Conservation (phyloP, 495 filamentous ascomycete genomes). For the Hypoxylon subgilvum region DNA sequence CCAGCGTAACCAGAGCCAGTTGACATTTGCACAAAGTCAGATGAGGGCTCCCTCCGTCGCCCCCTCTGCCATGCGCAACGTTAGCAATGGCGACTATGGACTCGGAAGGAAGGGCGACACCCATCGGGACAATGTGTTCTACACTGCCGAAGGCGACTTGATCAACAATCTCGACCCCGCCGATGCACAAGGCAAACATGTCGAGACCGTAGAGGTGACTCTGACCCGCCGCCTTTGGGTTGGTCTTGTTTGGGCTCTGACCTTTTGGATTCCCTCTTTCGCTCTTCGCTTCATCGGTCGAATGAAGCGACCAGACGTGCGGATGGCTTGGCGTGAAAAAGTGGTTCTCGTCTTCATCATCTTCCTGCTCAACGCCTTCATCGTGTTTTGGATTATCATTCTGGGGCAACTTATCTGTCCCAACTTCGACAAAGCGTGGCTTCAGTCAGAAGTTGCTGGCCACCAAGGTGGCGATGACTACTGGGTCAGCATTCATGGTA, state of each 20-base stretch:
- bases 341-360: slow-evolving; percentile 82
- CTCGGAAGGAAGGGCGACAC: slow-evolving; percentile 85
- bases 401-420: slow-evolving; percentile 88
- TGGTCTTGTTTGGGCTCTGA: slow-evolving; percentile 78
- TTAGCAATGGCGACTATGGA: slow-evolving; percentile 79
- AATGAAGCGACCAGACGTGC: slow-evolving; percentile 96
- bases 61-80: slow-evolving; percentile 70
- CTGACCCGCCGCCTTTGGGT: slow-evolving; percentile 76
- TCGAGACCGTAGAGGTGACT: slow-evolving; percentile 72
- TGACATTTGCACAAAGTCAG: slow-evolving; percentile 64
- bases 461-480: slow-evolving; percentile 78
- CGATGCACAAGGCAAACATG: slow-evolving; percentile 73
- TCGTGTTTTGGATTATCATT: slow-evolving; percentile 91
- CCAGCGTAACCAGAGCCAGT: slow-evolving; percentile 62
- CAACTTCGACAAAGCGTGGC: slow-evolving; percentile 90
- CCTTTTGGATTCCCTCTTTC: slow-evolving; percentile 95
- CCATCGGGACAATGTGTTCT: slow-evolving; percentile 72
- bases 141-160: slow-evolving; percentile 65
- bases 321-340: slow-evolving; percentile 97
- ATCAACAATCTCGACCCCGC: slow-evolving; percentile 71
- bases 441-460: slow-evolving; percentile 68
- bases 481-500: slow-evolving; percentile 85
- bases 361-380: slow-evolving; percentile 76
- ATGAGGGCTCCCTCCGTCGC: slow-evolving; percentile 72
- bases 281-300: slow-evolving; percentile 78